Base-by-base conservation (phyloP, 1,139 yeast species). In the Kodamaea ohmeri region DNA sequence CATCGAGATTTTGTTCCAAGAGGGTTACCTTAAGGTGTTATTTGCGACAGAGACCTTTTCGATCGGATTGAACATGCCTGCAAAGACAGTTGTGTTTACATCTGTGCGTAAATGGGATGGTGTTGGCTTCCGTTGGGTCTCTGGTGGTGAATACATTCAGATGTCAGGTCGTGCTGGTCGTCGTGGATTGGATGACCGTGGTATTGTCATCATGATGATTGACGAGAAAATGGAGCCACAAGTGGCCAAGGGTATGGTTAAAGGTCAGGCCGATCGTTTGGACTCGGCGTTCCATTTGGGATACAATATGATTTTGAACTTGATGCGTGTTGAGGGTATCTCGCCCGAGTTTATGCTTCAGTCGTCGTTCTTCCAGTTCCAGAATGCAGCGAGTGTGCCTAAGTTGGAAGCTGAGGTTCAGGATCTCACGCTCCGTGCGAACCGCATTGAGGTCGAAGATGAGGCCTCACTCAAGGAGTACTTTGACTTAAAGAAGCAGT, bases 111-210 rank as follows among this genome's bases (percentile, higher is more conserved):
- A 94, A 60, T 92, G 96, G 95, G 99, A 94, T 63, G 98, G 98
- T 53, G 81, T 78, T 45, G 94, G 92, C 18, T 89, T 90, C 70
- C 80, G 99, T 63, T 92, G 97, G 97, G 96, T 94, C 28, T 87
- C 96, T 40, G 97, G 97, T 43, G 99, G 98, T 67, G 99, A 94
- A 65, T 94, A 92, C 63, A 94, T 92, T 53, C 99, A 94, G 67
- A 92, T 92, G 99, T 87, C 97, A 30, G 99, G 99, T 47, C 83
- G 99, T 67, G 99, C 99, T 13, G 99, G 99, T 54, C 90, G 99
- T 73, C 86, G 99, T 75, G 98, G 99, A 54, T 76, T 94, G 49
- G 99, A 94, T 73, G 97, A 92, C 58, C 83, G 97, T 58, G 99
- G 99, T 66, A 90, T 92, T 60, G 98, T 94, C 39, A 92, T 94